Base-by-base conservation (phyloP, 805 yeast genomes). In the Candida gorgasii region DNA sequence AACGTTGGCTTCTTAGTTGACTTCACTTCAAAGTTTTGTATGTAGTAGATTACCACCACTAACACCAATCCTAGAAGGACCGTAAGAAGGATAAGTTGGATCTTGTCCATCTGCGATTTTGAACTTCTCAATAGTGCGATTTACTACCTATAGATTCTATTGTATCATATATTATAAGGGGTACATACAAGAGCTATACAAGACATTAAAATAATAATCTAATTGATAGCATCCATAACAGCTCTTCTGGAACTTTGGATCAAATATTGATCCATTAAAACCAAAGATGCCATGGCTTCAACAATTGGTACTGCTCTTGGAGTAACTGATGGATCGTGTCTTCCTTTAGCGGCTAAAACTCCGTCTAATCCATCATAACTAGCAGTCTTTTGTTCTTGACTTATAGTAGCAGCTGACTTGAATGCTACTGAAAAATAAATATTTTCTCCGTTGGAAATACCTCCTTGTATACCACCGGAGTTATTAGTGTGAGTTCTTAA, bases 231-330 rank as follows among this genome's bases (percentile, higher is more conserved):
- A 5, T 33, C 35, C 48, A 46, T 45, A 15, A 50, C 43, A 35
- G 54, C 50, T 15, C 85, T 89, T 65, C 99, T 81, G 23, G 96
- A 74, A 64, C 86, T 84, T 69, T 92, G 99, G 36, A 90, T 76
- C 69, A 93, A 67, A 44, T 86, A 68, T 43, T 87, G 82, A 63
- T 93, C 99, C 32, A 92, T 92, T 49, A 92, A 67, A 1, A 89
- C 97, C 51, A 93, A 74, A n/a, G 97, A 93, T 37, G 98, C 80
- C 98, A 93, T 92, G 30, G 98, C 88, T 72, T 93, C 99, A 22
- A 93, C 98, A 58, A 93, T 93, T 40, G 99, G 98, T 47, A 93
- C 89, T 29, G 99, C 99, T 65, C 99, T 82, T 52, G 99, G 99
- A 15, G 95, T 95, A 42, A 93, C 99, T 58, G 90, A 88, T 24